A percentile compares a stretch with the other conserved stretches of the same genome.
Conservation (phyloP, 495 filamentous ascomycete genomes). For the Penicillium argentinense region DNA sequence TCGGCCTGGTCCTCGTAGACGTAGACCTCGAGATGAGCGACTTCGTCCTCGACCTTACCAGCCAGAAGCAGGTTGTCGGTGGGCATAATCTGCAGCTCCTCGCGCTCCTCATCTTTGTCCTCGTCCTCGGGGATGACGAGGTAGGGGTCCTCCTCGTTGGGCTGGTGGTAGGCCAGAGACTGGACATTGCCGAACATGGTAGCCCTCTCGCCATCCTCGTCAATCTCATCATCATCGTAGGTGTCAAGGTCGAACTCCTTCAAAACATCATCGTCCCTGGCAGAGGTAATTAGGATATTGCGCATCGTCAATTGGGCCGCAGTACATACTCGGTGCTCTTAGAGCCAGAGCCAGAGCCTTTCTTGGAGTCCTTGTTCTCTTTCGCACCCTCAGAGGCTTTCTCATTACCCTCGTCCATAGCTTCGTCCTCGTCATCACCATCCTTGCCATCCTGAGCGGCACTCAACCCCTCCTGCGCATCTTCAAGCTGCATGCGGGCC, state of each 20-base stretch:
- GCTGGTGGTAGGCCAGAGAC: conserved; percentile 87
- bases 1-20: conserved; percentile 93
- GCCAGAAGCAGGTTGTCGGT: conserved; percentile 91
- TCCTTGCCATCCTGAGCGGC: conserved; percentile 52
- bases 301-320: neutral
- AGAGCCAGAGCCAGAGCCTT: conserved; percentile 10
- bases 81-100: conserved; percentile 89
- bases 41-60: conserved; percentile 93
- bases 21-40: conserved; percentile 94
- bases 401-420: conserved; percentile 34
- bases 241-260: conserved; percentile 95
- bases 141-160: conserved; percentile 92
- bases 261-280: conserved; percentile 77
- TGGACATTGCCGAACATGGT: conserved; percentile 95
- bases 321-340: conserved; percentile 22
- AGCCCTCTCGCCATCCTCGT: conserved; percentile 66
- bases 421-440: conserved; percentile 32
- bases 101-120: conserved; percentile 77
- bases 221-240: conserved; percentile 81
- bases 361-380: conserved; percentile 22
- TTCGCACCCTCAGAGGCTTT: conserved; percentile 26
- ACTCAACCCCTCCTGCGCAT: conserved; percentile 82
- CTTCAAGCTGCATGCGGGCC: conserved; percentile 87
- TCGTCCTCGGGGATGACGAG: conserved; percentile 78
- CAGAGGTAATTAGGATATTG: conserved; percentile 22